phyloP scores from a whole-genome alignment of 2,329 filamentous ascomycete species.

The Cercospora nicotianae region DNA sequence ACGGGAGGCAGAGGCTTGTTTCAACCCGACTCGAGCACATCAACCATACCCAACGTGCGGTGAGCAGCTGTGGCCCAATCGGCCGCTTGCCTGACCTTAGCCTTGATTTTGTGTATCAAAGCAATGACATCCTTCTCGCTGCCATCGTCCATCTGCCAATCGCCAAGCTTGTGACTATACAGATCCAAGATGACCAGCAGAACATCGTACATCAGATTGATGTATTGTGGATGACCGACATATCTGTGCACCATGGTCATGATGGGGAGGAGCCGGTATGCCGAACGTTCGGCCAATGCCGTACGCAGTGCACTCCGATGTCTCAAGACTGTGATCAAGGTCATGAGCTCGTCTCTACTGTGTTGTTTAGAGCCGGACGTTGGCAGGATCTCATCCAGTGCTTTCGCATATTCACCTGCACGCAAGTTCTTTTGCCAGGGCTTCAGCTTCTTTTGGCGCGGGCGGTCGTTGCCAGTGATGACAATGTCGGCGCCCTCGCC shows the following conservation, averaged over 20 bases:
- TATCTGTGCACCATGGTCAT: slow-evolving; percentile 79
- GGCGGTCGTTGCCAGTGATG: slow-evolving; percentile 71
- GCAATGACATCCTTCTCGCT: slow-evolving; percentile 42
- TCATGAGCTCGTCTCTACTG: slow-evolving; percentile 57
- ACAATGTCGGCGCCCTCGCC: slow-evolving; percentile 86
- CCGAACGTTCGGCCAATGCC: slow-evolving; percentile 78
- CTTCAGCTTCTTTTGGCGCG: slow-evolving; percentile 62
- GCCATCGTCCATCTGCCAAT: slow-evolving; percentile 35
- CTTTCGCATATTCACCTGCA: slow-evolving; percentile 71
- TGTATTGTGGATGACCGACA: slow-evolving; percentile 79
- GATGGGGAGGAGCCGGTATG: slow-evolving; percentile 76
- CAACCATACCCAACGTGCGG: slow-evolving; percentile 84
- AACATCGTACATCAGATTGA: slow-evolving; percentile 78
- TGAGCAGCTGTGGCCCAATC: slow-evolving; percentile 81
- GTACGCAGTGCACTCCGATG: slow-evolving; percentile 83
- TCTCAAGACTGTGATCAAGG: slow-evolving; percentile 77
- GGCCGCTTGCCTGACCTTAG: slow-evolving; percentile 71
- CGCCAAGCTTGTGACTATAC: slow-evolving; percentile 75
- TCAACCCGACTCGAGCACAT: slow-evolving; percentile 64
- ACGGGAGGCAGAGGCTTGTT: neutral
- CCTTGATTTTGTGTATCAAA: slow-evolving; percentile 68
- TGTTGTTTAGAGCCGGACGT: slow-evolving; percentile 24
- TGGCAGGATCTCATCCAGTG: slow-evolving; percentile 74
- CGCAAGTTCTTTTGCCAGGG: slow-evolving; percentile 84
- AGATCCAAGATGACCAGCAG: slow-evolving; percentile 80